Evolutionary conservation across 345 rosid genomes (phyloP).

Genomic region (Mangifera indica): DNA sequence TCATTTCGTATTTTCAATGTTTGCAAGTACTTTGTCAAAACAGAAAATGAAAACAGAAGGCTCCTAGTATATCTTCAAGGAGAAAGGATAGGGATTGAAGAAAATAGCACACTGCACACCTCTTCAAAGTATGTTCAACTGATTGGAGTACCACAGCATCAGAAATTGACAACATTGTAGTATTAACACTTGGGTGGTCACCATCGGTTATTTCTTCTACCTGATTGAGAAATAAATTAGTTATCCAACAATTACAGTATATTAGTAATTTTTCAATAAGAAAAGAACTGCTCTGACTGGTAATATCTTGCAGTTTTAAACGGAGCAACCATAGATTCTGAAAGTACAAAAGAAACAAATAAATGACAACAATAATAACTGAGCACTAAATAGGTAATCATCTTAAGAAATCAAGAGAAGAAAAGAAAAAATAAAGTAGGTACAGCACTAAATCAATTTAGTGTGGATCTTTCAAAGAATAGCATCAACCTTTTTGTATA

Average conservation of each 20-base stretch:
- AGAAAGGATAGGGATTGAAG: not conserved
- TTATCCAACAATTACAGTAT: conserved; percentile 28
- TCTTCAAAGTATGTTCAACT: conserved; percentile 17
- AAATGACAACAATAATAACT: too few species aligned
- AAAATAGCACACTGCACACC: conserved; percentile 34
- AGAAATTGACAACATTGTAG: conserved; percentile 15
- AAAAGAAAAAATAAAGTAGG: too few species aligned
- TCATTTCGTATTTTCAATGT: too few species aligned
- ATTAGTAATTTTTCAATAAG: not conserved
- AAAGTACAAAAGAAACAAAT: not conserved
- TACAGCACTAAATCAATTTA: too few species aligned
- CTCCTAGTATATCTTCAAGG: not conserved
- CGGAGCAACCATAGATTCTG: not conserved
- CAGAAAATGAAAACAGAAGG: too few species aligned
- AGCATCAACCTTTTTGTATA: not conserved
- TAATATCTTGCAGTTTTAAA: conserved; percentile 4
- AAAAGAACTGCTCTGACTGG: not conserved
- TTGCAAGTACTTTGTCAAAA: too few species aligned
- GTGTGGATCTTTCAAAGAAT: too few species aligned
- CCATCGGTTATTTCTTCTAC: conserved; percentile 28
- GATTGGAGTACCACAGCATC: conserved; percentile 22
- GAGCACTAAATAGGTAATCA: too few species aligned
- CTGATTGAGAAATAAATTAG: conserved; percentile 13
- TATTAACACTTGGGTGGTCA: conserved; percentile 18
- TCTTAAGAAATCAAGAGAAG: too few species aligned